Conservation (phyloP, 2,329 filamentous ascomycete genomes). For the Cryphonectria japonica region DNA sequence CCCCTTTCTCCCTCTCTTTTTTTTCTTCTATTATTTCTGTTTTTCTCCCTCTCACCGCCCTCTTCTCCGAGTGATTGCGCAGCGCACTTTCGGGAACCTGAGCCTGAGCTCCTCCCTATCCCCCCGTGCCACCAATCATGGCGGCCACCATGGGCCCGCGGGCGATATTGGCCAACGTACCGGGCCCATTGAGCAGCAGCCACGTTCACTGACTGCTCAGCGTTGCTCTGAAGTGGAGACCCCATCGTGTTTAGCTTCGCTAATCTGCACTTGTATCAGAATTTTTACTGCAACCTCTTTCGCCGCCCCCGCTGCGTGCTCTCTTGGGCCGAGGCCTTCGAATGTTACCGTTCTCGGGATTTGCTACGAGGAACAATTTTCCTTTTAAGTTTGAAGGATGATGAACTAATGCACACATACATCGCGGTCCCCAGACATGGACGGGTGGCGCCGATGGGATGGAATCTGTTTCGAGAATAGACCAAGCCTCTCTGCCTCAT, state of each 20-base stretch:
- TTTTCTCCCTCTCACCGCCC: conserved; percentile 14
- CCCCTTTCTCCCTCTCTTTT: too few relatives aligned
- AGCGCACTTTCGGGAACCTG: conserved; percentile 20
- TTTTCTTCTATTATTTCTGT: not conserved
- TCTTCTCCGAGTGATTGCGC: conserved; percentile 13
- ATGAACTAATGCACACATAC: conserved; percentile 24
- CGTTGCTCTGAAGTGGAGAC: conserved; percentile 36
- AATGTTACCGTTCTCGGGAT: conserved; percentile 10
- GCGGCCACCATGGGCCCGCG: conserved; percentile 22
- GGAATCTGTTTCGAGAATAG: not conserved
- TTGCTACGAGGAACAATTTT: not conserved
- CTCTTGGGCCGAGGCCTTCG: conserved; percentile 13
- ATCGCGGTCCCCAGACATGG: not conserved
- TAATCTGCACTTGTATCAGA: conserved; percentile 29
- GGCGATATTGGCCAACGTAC: conserved; percentile 18
- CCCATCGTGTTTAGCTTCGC: conserved; percentile 33
- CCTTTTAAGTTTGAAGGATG: conserved; percentile 18
- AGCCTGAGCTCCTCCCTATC: conserved; percentile 22
- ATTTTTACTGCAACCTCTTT: conserved; percentile 22
- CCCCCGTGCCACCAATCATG: conserved; percentile 20
- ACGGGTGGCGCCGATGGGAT: conserved; percentile 4
- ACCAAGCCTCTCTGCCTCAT: not conserved
- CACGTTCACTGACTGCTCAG: conserved; percentile 38
- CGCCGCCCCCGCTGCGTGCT: conserved; percentile 29
- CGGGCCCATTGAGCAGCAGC: conserved; percentile 39